Evolutionary conservation across 2,329 filamentous ascomycete genomes (phyloP), one percentile per base, ranked within the genome.

Genomic region (Xylariaceae sp.): DNA sequence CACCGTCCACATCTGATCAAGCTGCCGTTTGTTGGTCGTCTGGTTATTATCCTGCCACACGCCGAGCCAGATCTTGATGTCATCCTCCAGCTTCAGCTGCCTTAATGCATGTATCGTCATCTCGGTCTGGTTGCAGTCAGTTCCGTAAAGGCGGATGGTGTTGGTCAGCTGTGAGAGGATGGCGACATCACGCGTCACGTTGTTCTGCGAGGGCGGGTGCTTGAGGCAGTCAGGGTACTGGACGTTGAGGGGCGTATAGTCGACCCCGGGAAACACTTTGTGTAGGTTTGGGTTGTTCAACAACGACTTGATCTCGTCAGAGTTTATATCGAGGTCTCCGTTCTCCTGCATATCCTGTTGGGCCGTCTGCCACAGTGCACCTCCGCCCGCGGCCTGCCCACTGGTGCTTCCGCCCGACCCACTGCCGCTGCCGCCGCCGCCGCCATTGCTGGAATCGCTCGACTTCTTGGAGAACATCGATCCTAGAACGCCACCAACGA

Each of bases 101-200:
- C 85, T 71, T 52, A 97, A 83, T 14, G 89, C 82, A 53, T 92
- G 82, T 7, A 97, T 69, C 1, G 94, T 78, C 85, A 97, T 92
- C 62, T 95, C 78, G 0, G 90, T 97, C 64, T 97, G 90, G 63
- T 96, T 96, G 73, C 90, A 97, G 66, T 97, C 90, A 9, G 88
- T 97, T 34, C 90, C 90, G 60, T 97, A 97, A 1, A 96, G 71
- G 6, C 90, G 83, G 33, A 97, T 76, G 3, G 81, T 82, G 59
- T 94, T 89, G 43, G 88, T 95, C 30, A 97, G 71, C 60, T 95
- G 88, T 9, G 85, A 88, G 36, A 97, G 78, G 8, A 96, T 82
- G 1, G 92, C 90, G 42, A 96, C 69, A 59, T 97, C 90, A 37
- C 87, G 80, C 1, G 92, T 97, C 50, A 97, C 73, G 59, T 97